Evolutionary conservation across 768 basidiomycete genomes (phyloP), one percentile per base, ranked within the genome.

Genomic region (Tulasnella sp.): DNA sequence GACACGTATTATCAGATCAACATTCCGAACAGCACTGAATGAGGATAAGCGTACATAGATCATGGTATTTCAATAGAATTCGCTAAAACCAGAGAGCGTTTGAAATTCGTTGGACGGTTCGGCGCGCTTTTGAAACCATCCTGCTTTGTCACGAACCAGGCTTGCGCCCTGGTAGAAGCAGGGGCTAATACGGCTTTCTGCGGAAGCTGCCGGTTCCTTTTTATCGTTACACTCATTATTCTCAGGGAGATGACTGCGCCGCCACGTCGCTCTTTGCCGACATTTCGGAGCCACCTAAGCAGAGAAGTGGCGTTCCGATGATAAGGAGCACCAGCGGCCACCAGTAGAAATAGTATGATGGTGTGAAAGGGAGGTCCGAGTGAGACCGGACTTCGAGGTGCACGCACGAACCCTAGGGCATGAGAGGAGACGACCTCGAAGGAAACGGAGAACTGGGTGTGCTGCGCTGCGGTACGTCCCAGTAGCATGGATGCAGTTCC

Each of bases 281-380:
- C 61, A 67, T 67, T 26, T 35, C 15, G 61, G 32, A 67, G 29
- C 26, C 61, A 35, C 61, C 61, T 29, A 35, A 67, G 23, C 29
- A 51, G 51, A 51, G 51, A 51, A 51, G 23, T 20, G 23, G 51
- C 6, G 51, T 51, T 51, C 51, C 51, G 51, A 51, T 23, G 51
- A n/a, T 51, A 51, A 51, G 51, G 51, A 51, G 51, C 23, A 51
- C 35, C 61, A 67, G 23, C 61, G 32, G 10, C 15, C 32, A 29
- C 61, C 2, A n/a, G 61, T 4, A 67, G 1, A 13, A 32, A 16
- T 13, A 67, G 29, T 35, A 67, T 3, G 13, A 16, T 35, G 61
- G 61, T 67, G 61, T 67, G 61, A 67, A 67, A 67, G 26, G 26
- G 61, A 67, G 61, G 61, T 67, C 61, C 61, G 26, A 67, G 29